Base-by-base conservation (phyloP, 2,329 filamentous ascomycete genomes). In the Ophiostoma populinum region DNA sequence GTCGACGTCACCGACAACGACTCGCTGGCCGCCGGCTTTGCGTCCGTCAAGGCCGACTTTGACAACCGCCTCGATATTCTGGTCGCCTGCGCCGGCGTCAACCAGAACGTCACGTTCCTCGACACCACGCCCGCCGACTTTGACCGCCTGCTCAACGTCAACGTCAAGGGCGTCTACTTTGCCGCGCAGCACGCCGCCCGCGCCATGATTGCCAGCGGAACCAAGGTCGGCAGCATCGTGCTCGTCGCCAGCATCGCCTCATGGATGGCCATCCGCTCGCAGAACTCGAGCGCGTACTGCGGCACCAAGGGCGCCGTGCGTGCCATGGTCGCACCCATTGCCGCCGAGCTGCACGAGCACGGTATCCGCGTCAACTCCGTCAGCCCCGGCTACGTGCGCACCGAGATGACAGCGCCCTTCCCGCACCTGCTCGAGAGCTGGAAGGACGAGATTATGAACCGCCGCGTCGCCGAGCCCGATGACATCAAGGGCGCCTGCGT, bases 381-480 rank as follows among this genome's bases (percentile, higher is more conserved):
- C 65, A 75, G 69, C 29, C 75, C 76, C 0, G 75, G 76, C 0
- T 74, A 78, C 43, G 76, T 79, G 40, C 55, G 74, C 6, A 78
- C 73, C 2, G 68, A 72, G 2, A 85, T 85, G 80, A 77, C 81
- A 0, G 61, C 72, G 41, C 64, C 79, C 44, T 75, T 70, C 15
- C 78, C 79, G 0, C 72, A 75, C 24, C 54, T 63, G 24, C 52
- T 51, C 36, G 51, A 57, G 34, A 64, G 69, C 36, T 85, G 79
- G 78, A 68, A 75, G 35, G 67, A 61, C 37, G 71, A 80, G 55
- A 83, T 81, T 49, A 82, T 83, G 77, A 61, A 83, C 44, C 72
- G 64, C 2, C 59, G 70, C 15, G 54, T 76, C 21, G 70, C 67
- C 18, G 53, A 54, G 18, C 65, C 70, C 0, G 58, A 63, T 30